These are phyloP conservation scores for Malus orientalis DNA, from an alignment of 306 rosid genomes.

Conservation along the genomic window DNA sequence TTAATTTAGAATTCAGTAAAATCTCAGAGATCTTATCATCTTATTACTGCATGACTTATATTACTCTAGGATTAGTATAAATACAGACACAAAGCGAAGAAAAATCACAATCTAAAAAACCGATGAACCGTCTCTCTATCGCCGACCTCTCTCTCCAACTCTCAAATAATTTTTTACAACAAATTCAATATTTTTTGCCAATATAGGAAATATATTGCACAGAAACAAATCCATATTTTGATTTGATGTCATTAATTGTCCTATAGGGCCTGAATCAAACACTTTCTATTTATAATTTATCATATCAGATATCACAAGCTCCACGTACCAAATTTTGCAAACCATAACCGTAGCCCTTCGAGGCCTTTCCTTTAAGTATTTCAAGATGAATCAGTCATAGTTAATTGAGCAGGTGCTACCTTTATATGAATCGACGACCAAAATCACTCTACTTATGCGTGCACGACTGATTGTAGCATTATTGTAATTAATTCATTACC, in stretches of 20 bases:
- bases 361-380: background rate
- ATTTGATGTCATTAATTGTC: background rate
- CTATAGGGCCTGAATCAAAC: background rate
- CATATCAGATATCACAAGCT: background rate
- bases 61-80: too few species aligned
- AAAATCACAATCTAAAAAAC: too few species aligned
- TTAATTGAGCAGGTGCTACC: background rate
- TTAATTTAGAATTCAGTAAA: too few species aligned
- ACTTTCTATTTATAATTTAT: background rate
- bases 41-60: too few species aligned
- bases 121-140: too few species aligned
- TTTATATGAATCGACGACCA: too few species aligned
- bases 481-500: background rate
- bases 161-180: too few species aligned
- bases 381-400: too few species aligned
- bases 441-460: background rate
- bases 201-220: background rate
- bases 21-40: background rate
- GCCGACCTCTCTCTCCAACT: too few species aligned
- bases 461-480: too few species aligned
- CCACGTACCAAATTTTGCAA: background rate
- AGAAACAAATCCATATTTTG: background rate
- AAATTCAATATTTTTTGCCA: too few species aligned
- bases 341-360: background rate
- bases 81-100: too few species aligned